These are phyloP conservation scores for Xerocomus amazonicus DNA, from an alignment of 1,284 basidiomycete species.

Conservation along the genomic window DNA sequence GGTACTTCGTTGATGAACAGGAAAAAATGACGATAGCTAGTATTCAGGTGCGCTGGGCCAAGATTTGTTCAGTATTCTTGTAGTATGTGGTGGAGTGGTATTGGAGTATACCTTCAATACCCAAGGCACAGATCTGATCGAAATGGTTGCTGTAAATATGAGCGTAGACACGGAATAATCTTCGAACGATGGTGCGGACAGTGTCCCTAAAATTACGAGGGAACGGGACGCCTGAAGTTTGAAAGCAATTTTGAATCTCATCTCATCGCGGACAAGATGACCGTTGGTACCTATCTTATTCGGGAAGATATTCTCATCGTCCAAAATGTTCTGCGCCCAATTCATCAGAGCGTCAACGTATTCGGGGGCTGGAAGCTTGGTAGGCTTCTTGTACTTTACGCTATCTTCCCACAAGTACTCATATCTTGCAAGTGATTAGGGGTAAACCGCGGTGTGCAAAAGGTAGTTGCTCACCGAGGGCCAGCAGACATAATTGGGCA, in stretches of 20 bases:
- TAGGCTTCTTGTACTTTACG: constrained; percentile 86
- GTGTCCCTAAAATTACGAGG: constrained; percentile 89
- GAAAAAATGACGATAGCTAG: constrained; percentile 98
- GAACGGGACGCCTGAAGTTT: constrained; percentile 77
- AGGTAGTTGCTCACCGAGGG: constrained; percentile 64
- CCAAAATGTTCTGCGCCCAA: constrained; percentile 92
- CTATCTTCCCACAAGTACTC: constrained; percentile 99
- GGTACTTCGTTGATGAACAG: constrained; percentile 93
- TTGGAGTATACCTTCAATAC: constrained; percentile 81
- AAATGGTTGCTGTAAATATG: constrained; percentile 99
- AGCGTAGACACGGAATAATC: constrained; percentile 96
- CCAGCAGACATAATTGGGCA: constrained; percentile 99
- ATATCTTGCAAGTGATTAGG: constrained; percentile 47
- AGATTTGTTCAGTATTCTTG: constrained; percentile 1
- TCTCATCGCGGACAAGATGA: background rate
- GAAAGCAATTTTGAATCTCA: background rate
- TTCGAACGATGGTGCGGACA: constrained; percentile 87
- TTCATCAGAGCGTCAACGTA: constrained; percentile 99
- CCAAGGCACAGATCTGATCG: constrained; percentile 96
- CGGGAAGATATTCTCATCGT: constrained; percentile 92
- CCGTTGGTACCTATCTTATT: constrained; percentile 79
- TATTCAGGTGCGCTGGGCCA: constrained; percentile 89
- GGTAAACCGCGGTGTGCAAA: background rate
- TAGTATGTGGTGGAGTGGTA: background rate
- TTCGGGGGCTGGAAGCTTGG: constrained; percentile 90